phyloP scores from a whole-genome alignment of 768 basidiomycete species.

The Boletus barrowsii region DNA sequence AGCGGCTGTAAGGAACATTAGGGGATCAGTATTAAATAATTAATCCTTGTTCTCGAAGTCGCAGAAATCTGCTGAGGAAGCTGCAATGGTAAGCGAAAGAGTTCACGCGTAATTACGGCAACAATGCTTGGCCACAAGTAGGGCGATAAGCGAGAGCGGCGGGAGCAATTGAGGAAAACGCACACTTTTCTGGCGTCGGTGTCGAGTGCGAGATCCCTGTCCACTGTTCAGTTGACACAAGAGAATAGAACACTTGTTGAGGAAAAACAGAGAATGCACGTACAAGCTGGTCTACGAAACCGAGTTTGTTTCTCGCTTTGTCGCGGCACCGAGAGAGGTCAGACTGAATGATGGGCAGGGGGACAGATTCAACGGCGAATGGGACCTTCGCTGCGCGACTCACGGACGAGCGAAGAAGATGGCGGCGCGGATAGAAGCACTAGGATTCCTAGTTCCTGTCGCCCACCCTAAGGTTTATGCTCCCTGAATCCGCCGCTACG shows the following conservation, averaged over 20 bases:
- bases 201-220: background rate
- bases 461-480: background rate
- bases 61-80: background rate
- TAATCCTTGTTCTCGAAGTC: background rate
- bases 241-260: background rate
- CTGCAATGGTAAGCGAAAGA: background rate
- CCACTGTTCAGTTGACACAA: background rate
- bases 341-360: background rate
- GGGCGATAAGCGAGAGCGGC: background rate
- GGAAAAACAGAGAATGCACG: background rate
- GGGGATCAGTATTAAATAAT: background rate
- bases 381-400: background rate
- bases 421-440: background rate
- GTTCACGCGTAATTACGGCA: background rate
- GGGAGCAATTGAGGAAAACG: background rate
- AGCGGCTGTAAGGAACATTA: background rate
- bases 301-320: background rate
- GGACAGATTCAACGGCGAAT: background rate
- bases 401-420: background rate
- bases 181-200: background rate
- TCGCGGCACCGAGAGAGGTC: background rate
- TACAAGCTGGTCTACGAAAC: background rate
- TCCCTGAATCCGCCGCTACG: slow-evolving; percentile 13
- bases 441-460: background rate
- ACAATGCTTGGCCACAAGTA: background rate